Percentiles rank a stretch among this genome's conserved stretches.
phyloP scores from a whole-genome alignment of 805 yeast genomes.

The Lipomyces orientalis region DNA sequence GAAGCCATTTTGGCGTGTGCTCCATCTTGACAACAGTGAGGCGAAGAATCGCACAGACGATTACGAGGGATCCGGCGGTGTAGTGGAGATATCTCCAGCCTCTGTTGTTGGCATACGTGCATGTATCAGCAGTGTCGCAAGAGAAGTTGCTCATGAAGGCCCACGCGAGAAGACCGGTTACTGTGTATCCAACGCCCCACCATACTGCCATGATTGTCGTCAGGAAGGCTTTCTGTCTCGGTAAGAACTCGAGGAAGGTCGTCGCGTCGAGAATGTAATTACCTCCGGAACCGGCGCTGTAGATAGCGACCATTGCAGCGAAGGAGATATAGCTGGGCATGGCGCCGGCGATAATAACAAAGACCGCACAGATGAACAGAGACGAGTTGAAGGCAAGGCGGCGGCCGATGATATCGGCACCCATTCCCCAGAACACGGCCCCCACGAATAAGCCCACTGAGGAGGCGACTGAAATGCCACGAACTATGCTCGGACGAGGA shows the following conservation, averaged over 20 bases:
- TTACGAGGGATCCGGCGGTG: conserved; percentile 59
- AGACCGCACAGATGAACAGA: conserved; percentile 54
- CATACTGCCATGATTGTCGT: conserved; percentile 60
- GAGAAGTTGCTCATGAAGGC: conserved; percentile 59
- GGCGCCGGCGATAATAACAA: conserved; percentile 62
- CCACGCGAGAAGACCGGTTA: conserved; percentile 60
- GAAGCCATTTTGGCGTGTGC: conserved; percentile 63
- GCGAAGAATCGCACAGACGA: conserved; percentile 56
- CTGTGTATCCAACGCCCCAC: conserved; percentile 70
- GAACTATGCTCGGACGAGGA: conserved; percentile 41
- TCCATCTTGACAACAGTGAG: conserved; percentile 53
- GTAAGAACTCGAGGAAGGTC: conserved; percentile 59
- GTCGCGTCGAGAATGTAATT: conserved; percentile 62
- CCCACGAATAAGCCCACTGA: conserved; percentile 61
- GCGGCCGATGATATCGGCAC: conserved; percentile 62
- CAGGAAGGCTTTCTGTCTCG: conserved; percentile 57
- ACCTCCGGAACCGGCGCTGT: conserved; percentile 60
- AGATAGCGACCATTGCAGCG: conserved; percentile 54
- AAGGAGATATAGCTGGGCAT: conserved; percentile 54
- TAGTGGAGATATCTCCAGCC: conserved; percentile 70
- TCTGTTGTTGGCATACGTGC: conserved; percentile 55
- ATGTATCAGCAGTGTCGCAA: conserved; percentile 52
- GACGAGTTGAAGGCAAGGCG: conserved; percentile 58
- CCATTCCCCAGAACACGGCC: conserved; percentile 61
- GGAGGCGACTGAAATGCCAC: conserved; percentile 54